phyloP scores from a whole-genome alignment of 2,329 filamentous ascomycete genomes.

The Chaetomiaceae sp. region DNA sequence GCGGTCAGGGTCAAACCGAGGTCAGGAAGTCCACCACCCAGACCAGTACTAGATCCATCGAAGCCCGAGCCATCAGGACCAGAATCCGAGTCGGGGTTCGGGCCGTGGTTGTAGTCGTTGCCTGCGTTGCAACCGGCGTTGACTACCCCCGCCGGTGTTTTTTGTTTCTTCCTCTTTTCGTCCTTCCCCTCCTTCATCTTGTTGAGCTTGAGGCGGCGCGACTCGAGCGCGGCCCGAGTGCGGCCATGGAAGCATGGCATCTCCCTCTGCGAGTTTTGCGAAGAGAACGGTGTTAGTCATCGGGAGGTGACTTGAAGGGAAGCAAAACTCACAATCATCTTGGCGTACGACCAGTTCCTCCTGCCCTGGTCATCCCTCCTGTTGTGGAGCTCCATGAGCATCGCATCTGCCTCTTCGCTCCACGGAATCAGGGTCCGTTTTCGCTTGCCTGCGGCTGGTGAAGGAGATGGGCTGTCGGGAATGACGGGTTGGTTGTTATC shows the following conservation, averaged over 20 bases:
- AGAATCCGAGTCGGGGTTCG: not conserved
- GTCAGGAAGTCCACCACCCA: too few relatives aligned
- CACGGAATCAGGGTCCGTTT: not conserved
- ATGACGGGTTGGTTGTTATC: not conserved
- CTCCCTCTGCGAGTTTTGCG: too few relatives aligned
- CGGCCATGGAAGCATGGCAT: not conserved
- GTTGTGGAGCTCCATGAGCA: not conserved
- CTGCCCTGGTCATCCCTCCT: not conserved
- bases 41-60: not conserved
- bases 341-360: not conserved
- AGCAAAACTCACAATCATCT: not conserved
- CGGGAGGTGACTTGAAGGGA: too few relatives aligned
- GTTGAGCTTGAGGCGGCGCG: not conserved
- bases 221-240: not conserved
- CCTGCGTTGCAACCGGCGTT: not conserved
- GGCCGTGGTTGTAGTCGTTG: not conserved
- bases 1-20: too few relatives aligned
- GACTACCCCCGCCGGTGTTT: not conserved
- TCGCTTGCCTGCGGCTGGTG: not conserved
- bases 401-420: not conserved
- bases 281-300: not conserved
- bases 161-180: too few relatives aligned
- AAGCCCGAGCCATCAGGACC: too few relatives aligned
- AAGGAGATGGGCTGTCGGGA: not conserved
- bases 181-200: too few relatives aligned